Conservation (phyloP, 139 green algal species). For the Penium margaritaceum region DNA sequence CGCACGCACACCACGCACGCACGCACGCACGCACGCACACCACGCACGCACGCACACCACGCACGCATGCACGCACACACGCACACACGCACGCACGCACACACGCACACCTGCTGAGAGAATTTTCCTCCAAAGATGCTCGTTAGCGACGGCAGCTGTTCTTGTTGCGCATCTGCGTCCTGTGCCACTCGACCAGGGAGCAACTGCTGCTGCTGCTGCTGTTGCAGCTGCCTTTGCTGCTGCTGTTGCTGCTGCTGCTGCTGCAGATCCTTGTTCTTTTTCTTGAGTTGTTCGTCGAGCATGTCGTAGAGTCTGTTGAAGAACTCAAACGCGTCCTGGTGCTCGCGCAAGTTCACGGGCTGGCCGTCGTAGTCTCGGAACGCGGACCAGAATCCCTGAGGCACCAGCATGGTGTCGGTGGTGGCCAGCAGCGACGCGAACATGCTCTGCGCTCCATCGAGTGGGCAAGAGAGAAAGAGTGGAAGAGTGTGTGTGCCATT, state of each 20-base stretch:
- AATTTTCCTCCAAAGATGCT: neutral
- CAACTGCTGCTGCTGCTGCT: too few relatives aligned
- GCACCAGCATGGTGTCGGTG: slow-evolving; percentile 47
- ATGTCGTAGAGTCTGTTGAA: slow-evolving; percentile 64
- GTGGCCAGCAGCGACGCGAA: slow-evolving; percentile 66
- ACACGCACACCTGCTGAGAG: neutral
- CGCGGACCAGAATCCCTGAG: slow-evolving; percentile 65
- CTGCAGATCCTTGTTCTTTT: too few relatives aligned
- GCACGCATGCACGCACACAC: neutral
- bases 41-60: too few relatives aligned
- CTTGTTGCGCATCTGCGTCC: too few relatives aligned
- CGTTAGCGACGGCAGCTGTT: neutral
- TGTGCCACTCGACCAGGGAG: too few relatives aligned
- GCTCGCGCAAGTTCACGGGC: slow-evolving; percentile 74
- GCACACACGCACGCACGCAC: too few relatives aligned
- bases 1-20: neutral
- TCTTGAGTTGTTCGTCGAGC: slow-evolving; percentile 37
- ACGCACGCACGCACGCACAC: too few relatives aligned
- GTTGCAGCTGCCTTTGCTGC: too few relatives aligned
- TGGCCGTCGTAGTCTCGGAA: slow-evolving; percentile 81
- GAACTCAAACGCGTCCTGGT: slow-evolving; percentile 89
- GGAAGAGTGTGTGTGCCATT: too few relatives aligned
- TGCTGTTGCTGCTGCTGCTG: too few relatives aligned
- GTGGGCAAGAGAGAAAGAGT: neutral
- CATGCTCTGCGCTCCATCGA: slow-evolving; percentile 52